A percentile compares a stretch with the other conserved stretches of the same genome.
These are phyloP conservation scores for Medicago truncatula DNA, from an alignment of 306 rosid genomes.

Conservation along the genomic window DNA sequence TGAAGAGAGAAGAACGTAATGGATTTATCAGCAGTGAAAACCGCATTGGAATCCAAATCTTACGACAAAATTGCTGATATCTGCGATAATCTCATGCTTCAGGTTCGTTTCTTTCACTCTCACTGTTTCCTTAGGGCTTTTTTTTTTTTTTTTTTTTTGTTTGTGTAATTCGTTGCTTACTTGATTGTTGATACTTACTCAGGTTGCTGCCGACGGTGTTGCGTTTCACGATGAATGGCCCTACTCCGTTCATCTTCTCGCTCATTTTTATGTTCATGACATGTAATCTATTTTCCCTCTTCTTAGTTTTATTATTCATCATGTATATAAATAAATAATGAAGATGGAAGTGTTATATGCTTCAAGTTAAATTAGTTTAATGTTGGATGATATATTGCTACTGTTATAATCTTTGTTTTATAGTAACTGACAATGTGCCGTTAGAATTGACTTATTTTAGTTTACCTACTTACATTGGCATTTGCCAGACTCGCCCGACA, in stretches of 20 bases:
- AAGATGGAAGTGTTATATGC: neutral
- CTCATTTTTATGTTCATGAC: constrained; percentile 71
- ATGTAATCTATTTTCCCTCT: constrained; percentile 51
- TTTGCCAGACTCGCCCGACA: too few relatives aligned
- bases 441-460: too few relatives aligned
- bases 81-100: constrained; percentile 77
- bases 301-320: neutral
- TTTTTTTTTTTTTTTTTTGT: neutral
- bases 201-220: constrained; percentile 83
- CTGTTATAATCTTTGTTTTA: neutral
- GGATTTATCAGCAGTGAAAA: constrained; percentile 63
- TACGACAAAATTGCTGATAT: constrained; percentile 67
- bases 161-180: neutral
- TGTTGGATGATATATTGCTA: neutral
- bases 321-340: neutral
- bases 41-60: constrained; percentile 63
- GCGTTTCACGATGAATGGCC: constrained; percentile 83
- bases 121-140: constrained; percentile 4
- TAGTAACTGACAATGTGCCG: neutral
- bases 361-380: neutral
- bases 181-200: constrained; percentile 40
- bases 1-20: constrained; percentile 26
- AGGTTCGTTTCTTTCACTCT: constrained; percentile 49
- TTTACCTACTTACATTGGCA: neutral
- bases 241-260: constrained; percentile 75